Evolutionary conservation across 495 filamentous ascomycete genomes (phyloP), one percentile per base, ranked within the genome.

Genomic region (Glonium stellatum): DNA sequence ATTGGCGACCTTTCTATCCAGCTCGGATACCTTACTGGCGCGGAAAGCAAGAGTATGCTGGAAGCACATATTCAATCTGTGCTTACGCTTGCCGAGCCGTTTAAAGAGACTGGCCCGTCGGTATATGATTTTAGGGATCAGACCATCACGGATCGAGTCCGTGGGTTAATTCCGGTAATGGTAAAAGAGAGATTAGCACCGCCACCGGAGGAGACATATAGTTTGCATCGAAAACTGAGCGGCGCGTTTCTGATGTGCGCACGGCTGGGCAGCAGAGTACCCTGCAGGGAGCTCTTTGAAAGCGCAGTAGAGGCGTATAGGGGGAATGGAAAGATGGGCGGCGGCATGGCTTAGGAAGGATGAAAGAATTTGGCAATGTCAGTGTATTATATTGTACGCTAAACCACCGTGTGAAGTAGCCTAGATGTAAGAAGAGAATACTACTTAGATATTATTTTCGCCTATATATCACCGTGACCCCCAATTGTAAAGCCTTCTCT

Each of bases 161-260:
- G 88, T 60, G 82, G 72, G 13, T 78, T 93, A 22, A 97, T 98
- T 64, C 93, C 92, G 8, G 72, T 93, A 34, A 98, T 97, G 95
- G 77, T 98, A 34, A 80, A 82, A 50, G 93, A 97, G 77, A 73
- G 93, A 22, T 72, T 98, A 39, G 82, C 87, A 10, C 93, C 95
- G 13, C 93, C 95, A 42, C 93, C 93, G 0, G 95, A 98, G 76
- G 93, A 98, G 79, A 98, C 95, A 60, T 98, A 98, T 67, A 92
- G 88, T 72, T 70, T 98, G 70, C 93, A 98, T 75, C 81, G 93
- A 61, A 98, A 98, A 73, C 72, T 98, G 51, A 97, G 93, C 72
- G 93, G 93, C 2, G 93, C 95, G 0, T 98, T 98, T 67, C 73
- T 98, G 71, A 77, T 98, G 54, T 97, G 92, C 75, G 93, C 93